A percentile compares a stretch with the other conserved stretches of the same genome.
Evolutionary conservation across 148 eudicot species (phyloP).

Genomic region (Rhododendron henanense): DNA sequence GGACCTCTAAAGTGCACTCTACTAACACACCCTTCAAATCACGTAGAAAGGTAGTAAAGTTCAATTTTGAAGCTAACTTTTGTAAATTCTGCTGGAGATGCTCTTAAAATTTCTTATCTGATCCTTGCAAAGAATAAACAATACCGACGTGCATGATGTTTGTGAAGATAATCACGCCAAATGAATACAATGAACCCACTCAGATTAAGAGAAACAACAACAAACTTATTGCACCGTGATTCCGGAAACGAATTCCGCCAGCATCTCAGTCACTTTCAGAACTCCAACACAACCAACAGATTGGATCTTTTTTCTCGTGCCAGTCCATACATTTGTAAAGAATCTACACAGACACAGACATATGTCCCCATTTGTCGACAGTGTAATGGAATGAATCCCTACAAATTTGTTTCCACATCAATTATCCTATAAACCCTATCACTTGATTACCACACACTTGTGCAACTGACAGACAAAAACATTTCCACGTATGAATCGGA

Average conservation of each 20-base stretch:
- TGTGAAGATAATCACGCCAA: background rate
- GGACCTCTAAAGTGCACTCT: background rate
- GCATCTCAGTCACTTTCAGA: background rate
- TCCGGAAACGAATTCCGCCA: background rate
- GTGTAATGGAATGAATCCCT: background rate
- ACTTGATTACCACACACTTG: background rate
- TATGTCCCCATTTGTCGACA: background rate
- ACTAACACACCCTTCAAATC: background rate
- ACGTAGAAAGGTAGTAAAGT: background rate
- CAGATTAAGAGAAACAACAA: background rate
- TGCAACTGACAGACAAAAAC: background rate
- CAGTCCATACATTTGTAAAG: background rate
- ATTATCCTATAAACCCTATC: background rate
- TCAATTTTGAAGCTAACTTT: background rate
- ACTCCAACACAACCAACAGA: background rate
- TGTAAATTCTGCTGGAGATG: background rate
- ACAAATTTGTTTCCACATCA: background rate
- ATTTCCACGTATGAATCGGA: background rate
- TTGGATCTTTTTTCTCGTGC: background rate
- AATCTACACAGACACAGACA: background rate
- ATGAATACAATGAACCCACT: background rate
- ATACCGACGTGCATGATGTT: background rate
- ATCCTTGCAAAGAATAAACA: background rate
- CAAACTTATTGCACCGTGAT: background rate
- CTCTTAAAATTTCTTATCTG: background rate